A percentile compares a stretch with the other conserved stretches of the same genome.
phyloP scores from a whole-genome alignment of 129 eudicot genomes.

The Rutidosis leptorrhynchoides region DNA sequence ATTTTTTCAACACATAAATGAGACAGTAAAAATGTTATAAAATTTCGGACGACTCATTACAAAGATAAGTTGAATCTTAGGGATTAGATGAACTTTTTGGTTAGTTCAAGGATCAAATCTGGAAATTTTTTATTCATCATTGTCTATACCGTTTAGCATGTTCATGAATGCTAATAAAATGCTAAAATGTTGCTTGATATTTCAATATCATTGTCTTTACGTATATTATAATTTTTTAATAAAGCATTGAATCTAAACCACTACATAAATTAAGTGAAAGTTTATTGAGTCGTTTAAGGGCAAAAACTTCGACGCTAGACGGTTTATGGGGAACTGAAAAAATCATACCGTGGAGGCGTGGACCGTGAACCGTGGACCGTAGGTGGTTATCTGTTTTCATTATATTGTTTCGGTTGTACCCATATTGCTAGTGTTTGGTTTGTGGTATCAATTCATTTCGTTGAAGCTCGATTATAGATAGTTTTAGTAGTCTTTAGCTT shows the following conservation, averaged over 20 bases:
- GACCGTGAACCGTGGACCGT: too few relatives aligned
- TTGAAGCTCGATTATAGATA: too few relatives aligned
- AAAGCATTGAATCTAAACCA: background rate
- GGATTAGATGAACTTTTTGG: background rate
- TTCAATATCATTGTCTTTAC: slow-evolving; percentile 12
- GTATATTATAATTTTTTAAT: slow-evolving; percentile 8
- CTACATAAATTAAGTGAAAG: slow-evolving; percentile 1
- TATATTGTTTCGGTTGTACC: too few relatives aligned
- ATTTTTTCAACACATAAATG: background rate
- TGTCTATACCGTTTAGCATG: slow-evolving; percentile 5
- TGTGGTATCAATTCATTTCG: too few relatives aligned
- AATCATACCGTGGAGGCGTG: too few relatives aligned
- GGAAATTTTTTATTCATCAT: background rate
- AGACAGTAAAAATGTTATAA: background rate
- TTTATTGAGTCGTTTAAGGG: too few relatives aligned
- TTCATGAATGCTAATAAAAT: background rate
- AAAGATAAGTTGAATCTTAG: background rate
- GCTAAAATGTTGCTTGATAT: slow-evolving; percentile 12
- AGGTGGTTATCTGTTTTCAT: too few relatives aligned
- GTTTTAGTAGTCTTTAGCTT: too few relatives aligned
- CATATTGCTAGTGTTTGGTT: too few relatives aligned
- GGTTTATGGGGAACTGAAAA: too few relatives aligned
- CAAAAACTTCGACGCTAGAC: too few relatives aligned
- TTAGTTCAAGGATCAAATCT: slow-evolving; percentile 4
- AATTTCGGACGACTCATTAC: background rate